Base-by-base conservation (phyloP, 352 stramenopile species). In the Phytophthora agathidicida region DNA sequence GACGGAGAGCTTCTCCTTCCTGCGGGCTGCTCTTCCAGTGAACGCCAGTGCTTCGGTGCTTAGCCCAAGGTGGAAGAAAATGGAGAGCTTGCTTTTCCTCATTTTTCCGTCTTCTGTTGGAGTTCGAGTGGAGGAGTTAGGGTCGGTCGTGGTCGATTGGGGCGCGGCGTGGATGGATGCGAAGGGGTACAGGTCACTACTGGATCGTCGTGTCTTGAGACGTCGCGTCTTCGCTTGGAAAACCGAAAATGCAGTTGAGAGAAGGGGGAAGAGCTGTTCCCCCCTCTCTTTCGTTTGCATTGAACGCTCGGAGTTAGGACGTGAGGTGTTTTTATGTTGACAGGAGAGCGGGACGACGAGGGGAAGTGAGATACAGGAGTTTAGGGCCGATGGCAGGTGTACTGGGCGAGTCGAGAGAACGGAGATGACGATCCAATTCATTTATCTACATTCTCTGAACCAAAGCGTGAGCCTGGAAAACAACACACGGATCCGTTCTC, bases 371-470 rank as follows among this genome's bases (percentile, higher is more conserved):
- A 11, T 26, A 32, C 26, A 41, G 11, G 16, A 8, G 6, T 60
- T 14, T 24, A 17, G 16, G 26, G 6, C 32, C 13, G 14, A 24
- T 14, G 9, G 16, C 35, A 22, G 37, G 60, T 51, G 50, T 30
- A 56, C 36, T 48, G 57, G 20, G 44, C 26, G 23, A 35, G 16
- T 60, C 10, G 14, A 28, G 56, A 49, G 61, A 66, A 68, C 68
- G 81, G 73, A 89, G 35, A 71, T 91, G 82, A 91, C 71, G 82
- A 89, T 77, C 68, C 60, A 75, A 50, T 47, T 38, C 57, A 66
- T 60, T 81, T 85, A 85, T 85, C 72, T 85, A 85, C 75, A 85
- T 85, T 85, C 65, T 77, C 68, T 51, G 75, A 83, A 61, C 33
- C 38, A 64, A 59, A 73, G 32, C 30, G 35, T 77, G 71, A 77